Evolutionary conservation across 441 rosid species (phyloP).

Genomic region (Erysimum cheiri): DNA sequence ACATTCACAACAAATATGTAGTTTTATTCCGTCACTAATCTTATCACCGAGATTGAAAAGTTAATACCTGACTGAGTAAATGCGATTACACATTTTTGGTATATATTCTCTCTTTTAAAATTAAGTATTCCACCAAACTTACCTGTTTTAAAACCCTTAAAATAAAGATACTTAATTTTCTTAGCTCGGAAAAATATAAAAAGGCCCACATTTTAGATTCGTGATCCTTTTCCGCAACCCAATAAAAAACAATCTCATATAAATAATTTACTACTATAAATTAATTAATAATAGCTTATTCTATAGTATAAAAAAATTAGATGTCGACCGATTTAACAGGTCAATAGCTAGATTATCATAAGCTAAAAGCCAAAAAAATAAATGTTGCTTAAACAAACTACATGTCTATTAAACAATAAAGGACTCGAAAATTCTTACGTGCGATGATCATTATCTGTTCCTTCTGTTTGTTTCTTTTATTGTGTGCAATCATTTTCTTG

Average conservation of each 20-base stretch:
- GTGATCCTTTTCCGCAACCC: constrained; percentile 39
- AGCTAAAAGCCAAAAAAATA: constrained; percentile 14
- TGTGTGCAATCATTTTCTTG: background rate
- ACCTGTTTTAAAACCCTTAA: background rate
- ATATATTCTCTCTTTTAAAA: constrained; percentile 13
- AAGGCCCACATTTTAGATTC: constrained; percentile 34
- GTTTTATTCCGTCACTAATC: background rate
- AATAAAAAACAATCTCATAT: constrained; percentile 11
- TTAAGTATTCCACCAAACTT: constrained; percentile 37
- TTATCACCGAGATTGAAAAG: constrained; percentile 13
- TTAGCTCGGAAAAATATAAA: background rate
- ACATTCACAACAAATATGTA: background rate
- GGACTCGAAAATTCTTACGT: background rate
- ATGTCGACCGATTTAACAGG: constrained; percentile 29
- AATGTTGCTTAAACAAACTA: constrained; percentile 17
- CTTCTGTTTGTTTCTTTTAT: background rate
- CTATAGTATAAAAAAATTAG: background rate
- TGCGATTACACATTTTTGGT: constrained; percentile 34
- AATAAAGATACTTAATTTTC: background rate
- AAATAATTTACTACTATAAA: background rate
- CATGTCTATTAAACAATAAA: background rate
- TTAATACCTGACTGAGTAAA: constrained; percentile 18
- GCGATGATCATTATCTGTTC: constrained; percentile 8
- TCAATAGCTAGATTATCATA: constrained; percentile 28
- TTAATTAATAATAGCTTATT: constrained; percentile 3